phyloP scores from a whole-genome alignment of 805 yeast genomes.

The Debaryomyces castellii region DNA sequence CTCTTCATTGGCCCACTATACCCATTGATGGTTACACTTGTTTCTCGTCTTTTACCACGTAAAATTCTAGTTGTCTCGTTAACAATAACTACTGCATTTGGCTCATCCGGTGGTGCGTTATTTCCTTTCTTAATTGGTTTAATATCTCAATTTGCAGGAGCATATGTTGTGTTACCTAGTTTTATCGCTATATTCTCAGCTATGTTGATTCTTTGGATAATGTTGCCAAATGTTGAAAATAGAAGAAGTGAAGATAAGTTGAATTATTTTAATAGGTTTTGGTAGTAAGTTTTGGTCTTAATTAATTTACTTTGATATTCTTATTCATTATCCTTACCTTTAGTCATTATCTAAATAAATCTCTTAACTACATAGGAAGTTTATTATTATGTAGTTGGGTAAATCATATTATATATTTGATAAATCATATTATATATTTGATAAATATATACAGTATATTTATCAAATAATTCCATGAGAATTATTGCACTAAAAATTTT shows the following conservation, averaged over 20 bases:
- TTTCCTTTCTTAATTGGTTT: conserved; percentile 55
- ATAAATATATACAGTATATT: not conserved
- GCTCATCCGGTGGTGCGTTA: conserved; percentile 58
- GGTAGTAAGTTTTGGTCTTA: conserved; percentile 8
- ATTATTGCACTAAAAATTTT: not conserved
- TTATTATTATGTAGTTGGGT: too few species aligned
- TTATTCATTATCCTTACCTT: too few species aligned
- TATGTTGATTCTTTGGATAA: conserved; percentile 26
- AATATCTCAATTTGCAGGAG: conserved; percentile 44
- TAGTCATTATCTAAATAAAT: too few species aligned
- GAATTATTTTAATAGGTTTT: conserved; percentile 5
- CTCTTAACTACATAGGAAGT: too few species aligned
- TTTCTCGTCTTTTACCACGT: conserved; percentile 46
- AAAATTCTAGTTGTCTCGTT: conserved; percentile 51
- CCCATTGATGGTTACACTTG: conserved; percentile 47
- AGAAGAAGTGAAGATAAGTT: not conserved
- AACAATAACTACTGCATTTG: conserved; percentile 54
- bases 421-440: not conserved
- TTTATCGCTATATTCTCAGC: conserved; percentile 36
- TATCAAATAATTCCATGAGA: too few species aligned
- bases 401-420: not conserved
- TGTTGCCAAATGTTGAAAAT: conserved; percentile 12
- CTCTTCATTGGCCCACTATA: conserved; percentile 67
- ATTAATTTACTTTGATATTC: too few species aligned
- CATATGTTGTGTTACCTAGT: conserved; percentile 51